phyloP scores from a whole-genome alignment of 148 eudicot species.

The Chenopodium berlandieri region DNA sequence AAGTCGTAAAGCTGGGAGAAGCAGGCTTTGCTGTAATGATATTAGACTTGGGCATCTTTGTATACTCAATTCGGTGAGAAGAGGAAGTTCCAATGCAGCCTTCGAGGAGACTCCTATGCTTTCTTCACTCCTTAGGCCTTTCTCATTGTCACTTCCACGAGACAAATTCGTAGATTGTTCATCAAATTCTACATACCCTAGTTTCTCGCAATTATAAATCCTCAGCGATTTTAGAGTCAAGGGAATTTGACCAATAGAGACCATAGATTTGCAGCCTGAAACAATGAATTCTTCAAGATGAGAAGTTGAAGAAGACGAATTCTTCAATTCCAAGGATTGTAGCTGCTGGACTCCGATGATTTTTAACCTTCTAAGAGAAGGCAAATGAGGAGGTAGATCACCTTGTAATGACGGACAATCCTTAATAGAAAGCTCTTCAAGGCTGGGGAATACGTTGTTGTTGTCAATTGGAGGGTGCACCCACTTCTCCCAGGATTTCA shows the following conservation, averaged over 20 bases:
- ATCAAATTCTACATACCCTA: neutral
- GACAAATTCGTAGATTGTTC: too few species aligned
- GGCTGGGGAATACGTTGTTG: too few species aligned
- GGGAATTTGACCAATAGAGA: neutral
- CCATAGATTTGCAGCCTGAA: neutral
- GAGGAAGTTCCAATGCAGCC: too few species aligned
- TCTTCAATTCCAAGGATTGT: neutral
- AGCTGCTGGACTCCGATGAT: neutral
- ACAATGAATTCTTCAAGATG: neutral
- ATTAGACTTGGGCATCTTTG: too few species aligned
- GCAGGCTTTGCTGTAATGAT: neutral
- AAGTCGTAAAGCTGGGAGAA: neutral
- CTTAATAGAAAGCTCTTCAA: neutral
- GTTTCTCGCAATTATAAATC: too few species aligned
- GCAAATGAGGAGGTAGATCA: neutral
- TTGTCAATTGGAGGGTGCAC: neutral
- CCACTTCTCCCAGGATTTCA: neutral
- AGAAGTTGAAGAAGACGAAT: neutral
- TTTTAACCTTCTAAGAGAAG: neutral
- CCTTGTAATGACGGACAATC: neutral
- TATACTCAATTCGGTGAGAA: too few species aligned
- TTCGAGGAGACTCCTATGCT: too few species aligned
- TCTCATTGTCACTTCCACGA: too few species aligned
- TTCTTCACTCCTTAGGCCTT: too few species aligned
- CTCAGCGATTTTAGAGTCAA: neutral